A percentile compares a stretch with the other conserved stretches of the same genome.
Conservation (phyloP, 805 yeast species). For the Lipomyces sp. region DNA sequence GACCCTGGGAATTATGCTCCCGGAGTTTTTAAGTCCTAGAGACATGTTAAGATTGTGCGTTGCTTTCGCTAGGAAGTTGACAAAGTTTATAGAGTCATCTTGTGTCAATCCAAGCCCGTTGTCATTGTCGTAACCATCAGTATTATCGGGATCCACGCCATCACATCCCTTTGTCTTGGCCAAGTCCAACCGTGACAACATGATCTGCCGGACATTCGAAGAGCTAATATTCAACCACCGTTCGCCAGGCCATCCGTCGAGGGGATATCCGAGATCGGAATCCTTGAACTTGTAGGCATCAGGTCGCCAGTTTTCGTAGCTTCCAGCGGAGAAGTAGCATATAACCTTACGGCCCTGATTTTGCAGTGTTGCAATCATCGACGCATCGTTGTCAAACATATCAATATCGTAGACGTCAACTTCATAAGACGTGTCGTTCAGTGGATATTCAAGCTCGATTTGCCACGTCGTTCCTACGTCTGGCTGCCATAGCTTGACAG, state of each 20-base stretch:
- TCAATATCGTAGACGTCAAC: constrained; percentile 43
- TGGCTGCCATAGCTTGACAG: neutral
- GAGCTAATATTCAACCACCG: constrained; percentile 43
- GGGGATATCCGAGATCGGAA: constrained; percentile 40
- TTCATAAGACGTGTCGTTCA: constrained; percentile 18
- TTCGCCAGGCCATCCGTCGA: constrained; percentile 46
- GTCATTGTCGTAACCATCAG: constrained; percentile 45
- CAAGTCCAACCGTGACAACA: constrained; percentile 39
- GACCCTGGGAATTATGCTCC: constrained; percentile 39
- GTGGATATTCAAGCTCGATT: constrained; percentile 37
- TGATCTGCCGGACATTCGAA: constrained; percentile 38
- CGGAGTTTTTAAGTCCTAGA: constrained; percentile 44
- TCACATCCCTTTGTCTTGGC: constrained; percentile 43
- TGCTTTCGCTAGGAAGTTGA: constrained; percentile 39
- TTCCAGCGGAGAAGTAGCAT: constrained; percentile 47
- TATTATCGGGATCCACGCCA: constrained; percentile 45
- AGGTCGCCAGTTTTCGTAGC: constrained; percentile 44
- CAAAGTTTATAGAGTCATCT: constrained; percentile 40
- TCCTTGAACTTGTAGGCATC: constrained; percentile 39
- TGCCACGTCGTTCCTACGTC: constrained; percentile 40
- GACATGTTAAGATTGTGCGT: constrained; percentile 40
- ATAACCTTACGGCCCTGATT: constrained; percentile 40
- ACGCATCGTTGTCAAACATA: constrained; percentile 38
- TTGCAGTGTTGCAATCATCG: constrained; percentile 38
- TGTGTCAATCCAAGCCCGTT: constrained; percentile 43